Evolutionary conservation across 1,139 yeast genomes (phyloP).

Genomic region (Suhomyces bribrorum): DNA sequence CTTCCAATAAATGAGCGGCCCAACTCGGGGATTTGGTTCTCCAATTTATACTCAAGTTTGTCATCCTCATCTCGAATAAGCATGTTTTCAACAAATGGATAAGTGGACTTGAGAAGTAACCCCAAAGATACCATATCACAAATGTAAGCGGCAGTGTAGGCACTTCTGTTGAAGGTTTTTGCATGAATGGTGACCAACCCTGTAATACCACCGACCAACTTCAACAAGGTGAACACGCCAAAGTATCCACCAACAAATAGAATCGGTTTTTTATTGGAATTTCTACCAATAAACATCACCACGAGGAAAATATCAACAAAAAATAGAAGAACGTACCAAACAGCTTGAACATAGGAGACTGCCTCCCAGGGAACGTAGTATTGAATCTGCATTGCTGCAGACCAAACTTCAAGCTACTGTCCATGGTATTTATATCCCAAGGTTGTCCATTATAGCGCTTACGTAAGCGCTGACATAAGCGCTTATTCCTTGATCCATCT

Average conservation of each 20-base stretch:
- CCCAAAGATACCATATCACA: conserved; percentile 24
- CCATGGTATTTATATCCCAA: too few relatives aligned
- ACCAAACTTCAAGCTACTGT: too few relatives aligned
- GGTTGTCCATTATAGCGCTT: too few relatives aligned
- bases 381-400: conserved; percentile 12
- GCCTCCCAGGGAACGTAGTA: conserved; percentile 18
- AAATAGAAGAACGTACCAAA: conserved; percentile 15
- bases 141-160: conserved; percentile 21
- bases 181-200: conserved; percentile 15
- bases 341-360: conserved; percentile 20
- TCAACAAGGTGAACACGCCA: conserved; percentile 15
- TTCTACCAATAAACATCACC: not conserved
- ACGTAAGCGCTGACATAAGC: conserved; percentile 7
- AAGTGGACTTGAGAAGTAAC: conserved; percentile 16
- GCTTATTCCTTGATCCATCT: too few relatives aligned
- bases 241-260: conserved; percentile 12
- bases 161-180: conserved; percentile 8
- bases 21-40: not conserved
- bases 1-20: not conserved
- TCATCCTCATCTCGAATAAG: conserved; percentile 7
- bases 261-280: conserved; percentile 3
- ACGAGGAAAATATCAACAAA: conserved; percentile 3
- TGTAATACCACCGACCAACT: conserved; percentile 22
- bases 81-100: conserved; percentile 16
- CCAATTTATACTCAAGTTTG: not conserved